Evolutionary conservation across 306 rosid species (phyloP).

Genomic region (Castanea sativa): DNA sequence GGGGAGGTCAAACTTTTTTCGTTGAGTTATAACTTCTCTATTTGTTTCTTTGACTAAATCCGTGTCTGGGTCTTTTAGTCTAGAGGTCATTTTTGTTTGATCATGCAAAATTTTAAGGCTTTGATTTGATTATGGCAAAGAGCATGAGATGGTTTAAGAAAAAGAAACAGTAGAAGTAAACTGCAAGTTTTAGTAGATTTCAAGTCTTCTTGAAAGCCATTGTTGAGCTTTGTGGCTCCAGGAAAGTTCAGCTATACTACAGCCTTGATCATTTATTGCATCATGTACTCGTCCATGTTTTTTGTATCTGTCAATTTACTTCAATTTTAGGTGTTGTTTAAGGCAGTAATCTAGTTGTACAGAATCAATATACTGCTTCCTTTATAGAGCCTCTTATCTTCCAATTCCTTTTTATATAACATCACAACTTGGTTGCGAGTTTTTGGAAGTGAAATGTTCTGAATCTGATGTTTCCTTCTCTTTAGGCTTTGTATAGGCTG

Average conservation of each 20-base stretch:
- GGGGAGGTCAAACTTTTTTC: not conserved
- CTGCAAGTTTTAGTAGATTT: not conserved
- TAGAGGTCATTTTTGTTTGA: conserved; percentile 2
- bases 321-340: not conserved
- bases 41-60: not conserved
- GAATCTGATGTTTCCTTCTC: not conserved
- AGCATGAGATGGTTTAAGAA: not conserved
- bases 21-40: not conserved
- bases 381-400: not conserved
- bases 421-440: not conserved
- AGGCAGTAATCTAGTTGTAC: not conserved
- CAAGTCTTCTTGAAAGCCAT: not conserved
- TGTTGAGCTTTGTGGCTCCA: not conserved
- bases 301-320: not conserved
- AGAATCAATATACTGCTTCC: not conserved
- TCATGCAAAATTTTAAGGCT: not conserved
- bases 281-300: not conserved
- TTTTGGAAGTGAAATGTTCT: not conserved
- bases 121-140: not conserved
- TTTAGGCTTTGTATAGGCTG: not conserved
- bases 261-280: not conserved
- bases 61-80: conserved; percentile 17
- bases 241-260: conserved; percentile 6
- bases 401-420: not conserved
- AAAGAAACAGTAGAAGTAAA: not conserved